Conservation (phyloP, 768 basidiomycete species). For the Psilocybe azurescens region DNA sequence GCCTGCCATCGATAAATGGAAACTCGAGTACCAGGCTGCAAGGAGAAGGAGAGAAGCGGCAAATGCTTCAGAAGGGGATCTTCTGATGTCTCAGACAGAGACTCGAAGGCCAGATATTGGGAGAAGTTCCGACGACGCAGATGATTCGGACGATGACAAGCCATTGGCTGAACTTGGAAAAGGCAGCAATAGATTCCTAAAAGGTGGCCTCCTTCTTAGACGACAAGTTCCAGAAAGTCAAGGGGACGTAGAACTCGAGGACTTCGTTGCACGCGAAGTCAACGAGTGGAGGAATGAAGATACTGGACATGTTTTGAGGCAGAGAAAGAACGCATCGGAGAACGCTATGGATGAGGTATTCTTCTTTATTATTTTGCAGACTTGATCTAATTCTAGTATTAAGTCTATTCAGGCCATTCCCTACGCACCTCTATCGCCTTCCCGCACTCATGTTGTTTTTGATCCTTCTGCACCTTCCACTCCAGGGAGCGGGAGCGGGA, state of each 20-base stretch:
- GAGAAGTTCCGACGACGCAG: constrained; percentile 16
- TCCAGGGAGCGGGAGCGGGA: constrained; percentile 12
- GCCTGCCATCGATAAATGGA: constrained; percentile 58
- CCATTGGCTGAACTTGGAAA: constrained; percentile 10
- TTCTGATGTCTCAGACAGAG: constrained; percentile 26
- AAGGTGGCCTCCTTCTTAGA: constrained; percentile 20
- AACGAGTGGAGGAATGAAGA: constrained; percentile 57
- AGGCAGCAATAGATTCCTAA: constrained; percentile 12
- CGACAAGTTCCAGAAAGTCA: constrained; percentile 12
- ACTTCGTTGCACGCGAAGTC: constrained; percentile 54
- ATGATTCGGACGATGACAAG: constrained; percentile 23
- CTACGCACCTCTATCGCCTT: constrained; percentile 52
- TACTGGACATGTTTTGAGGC: constrained; percentile 35
- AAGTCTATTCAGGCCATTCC: constrained; percentile 53
- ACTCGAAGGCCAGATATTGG: constrained; percentile 25
- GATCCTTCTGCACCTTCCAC: constrained; percentile 26
- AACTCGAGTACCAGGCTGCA: constrained; percentile 40
- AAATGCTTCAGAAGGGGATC: constrained; percentile 15
- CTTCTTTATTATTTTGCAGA: constrained; percentile 5
- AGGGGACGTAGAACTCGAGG: constrained; percentile 51
- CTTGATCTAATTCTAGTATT: constrained; percentile 7
- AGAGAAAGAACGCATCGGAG: constrained; percentile 34
- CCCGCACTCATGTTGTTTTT: constrained; percentile 39
- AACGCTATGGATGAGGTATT: constrained; percentile 54
- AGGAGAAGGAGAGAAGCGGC: constrained; percentile 20